Base-by-base conservation (phyloP, 2,329 filamentous ascomycete genomes). In the Kalaharituber pfeilii region DNA sequence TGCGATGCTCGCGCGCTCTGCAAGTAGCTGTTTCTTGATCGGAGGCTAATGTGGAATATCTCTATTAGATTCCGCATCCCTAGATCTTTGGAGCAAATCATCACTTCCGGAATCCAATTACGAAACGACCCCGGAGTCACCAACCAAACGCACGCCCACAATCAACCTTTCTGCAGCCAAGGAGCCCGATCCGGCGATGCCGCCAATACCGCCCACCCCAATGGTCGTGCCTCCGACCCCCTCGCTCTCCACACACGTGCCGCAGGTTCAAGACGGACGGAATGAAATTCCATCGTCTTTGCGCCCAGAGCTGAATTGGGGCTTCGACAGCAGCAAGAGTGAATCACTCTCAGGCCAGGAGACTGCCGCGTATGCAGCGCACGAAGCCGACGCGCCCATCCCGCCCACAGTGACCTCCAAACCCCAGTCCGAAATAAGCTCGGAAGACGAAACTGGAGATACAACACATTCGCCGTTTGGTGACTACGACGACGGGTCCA, bases 281-380 rank as follows among this genome's bases (percentile, higher is more conserved):
- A 25, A 47, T 47, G 42, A 22, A 6, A 47, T 22, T 11, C 5
- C 42, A 47, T 13, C 6, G 1, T 13, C 24, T 22, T 1, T 1
- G 3, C 11, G 42, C 11, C 6, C 42, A 47, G 42, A 47, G 3
- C 18, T 47, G 25, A 59, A 60, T 52, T 60, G 59, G 59, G n/a
- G 49, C 3, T 60, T 60, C 51, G 59, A 60, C 33, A 50, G 56
- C 28, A 59, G 57, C 49, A 47, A 53, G 8, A 57, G 56, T 30
- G 53, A 50, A 15, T 20, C 42, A 13, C 42, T 60, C 33, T 50
- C 49, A 33, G 55, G 58, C 30, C 53, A 53, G n/a, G 44, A 57
- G 22, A 51, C 53, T 15, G 54, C 57, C 22, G 55, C 54, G 29
- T 47, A 56, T 26, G 51, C 55, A 5, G 28, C 36, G 20, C 47